Percentiles rank a stretch among this genome's conserved stretches.
Evolutionary conservation across 2,329 filamentous ascomycete genomes (phyloP).

Genomic region (Monosporascus ibericus): DNA sequence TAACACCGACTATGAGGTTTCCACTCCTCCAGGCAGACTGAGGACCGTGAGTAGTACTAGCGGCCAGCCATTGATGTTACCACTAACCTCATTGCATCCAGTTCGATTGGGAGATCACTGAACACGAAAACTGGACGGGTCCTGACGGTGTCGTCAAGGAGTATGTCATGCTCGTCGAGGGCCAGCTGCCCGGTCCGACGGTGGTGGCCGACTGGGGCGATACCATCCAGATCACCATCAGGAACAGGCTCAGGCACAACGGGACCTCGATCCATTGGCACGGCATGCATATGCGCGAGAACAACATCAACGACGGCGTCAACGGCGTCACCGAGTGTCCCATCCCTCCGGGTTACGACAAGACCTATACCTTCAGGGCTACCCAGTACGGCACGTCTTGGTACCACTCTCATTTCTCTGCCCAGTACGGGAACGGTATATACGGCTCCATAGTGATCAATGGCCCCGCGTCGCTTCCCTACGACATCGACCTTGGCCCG

Average conservation of each 20-base stretch:
- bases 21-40: slow-evolving; percentile 11
- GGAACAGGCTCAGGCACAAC: slow-evolving; percentile 55
- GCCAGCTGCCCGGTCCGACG: slow-evolving; percentile 59
- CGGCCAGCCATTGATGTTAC: background rate
- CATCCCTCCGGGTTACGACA: slow-evolving; percentile 11
- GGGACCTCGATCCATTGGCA: slow-evolving; percentile 35
- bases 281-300: slow-evolving; percentile 30
- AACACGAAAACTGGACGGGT: slow-evolving; percentile 16
- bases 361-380: slow-evolving; percentile 16
- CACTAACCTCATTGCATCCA: slow-evolving; percentile 28
- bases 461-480: slow-evolving; percentile 31
- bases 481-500: slow-evolving; percentile 47
- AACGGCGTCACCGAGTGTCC: slow-evolving; percentile 32
- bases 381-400: slow-evolving; percentile 20
- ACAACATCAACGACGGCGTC: slow-evolving; percentile 31
- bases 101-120: slow-evolving; percentile 17
- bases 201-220: slow-evolving; percentile 62
- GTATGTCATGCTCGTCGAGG: slow-evolving; percentile 55
- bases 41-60: slow-evolving; percentile 9
- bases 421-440: slow-evolving; percentile 40
- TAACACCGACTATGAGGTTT: slow-evolving; percentile 19
- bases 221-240: slow-evolving; percentile 57
- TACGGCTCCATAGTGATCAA: slow-evolving; percentile 41
- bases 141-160: slow-evolving; percentile 18
- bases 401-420: slow-evolving; percentile 40